Base-by-base conservation (phyloP, 2,329 filamentous ascomycete species). In the Trichoderma lentiforme region DNA sequence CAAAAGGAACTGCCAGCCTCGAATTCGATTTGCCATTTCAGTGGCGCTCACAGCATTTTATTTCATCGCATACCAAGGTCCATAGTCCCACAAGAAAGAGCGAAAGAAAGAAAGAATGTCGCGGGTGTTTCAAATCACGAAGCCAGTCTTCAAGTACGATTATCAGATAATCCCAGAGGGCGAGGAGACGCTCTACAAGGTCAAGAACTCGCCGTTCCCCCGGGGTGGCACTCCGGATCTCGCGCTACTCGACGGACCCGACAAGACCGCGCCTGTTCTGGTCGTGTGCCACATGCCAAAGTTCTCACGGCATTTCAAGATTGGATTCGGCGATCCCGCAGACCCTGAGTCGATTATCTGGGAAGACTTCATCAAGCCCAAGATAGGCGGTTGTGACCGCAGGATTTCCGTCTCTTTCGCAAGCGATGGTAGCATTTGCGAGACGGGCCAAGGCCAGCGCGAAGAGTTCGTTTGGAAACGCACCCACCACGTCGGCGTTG, bases 351-450 rank as follows among this genome's bases (percentile, higher is more conserved):
- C 69, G 5, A 56, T 74, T n/a, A 12, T 61, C 15, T 76, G 75
- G 75, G 75, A 76, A 68, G 75, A 76, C 62, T 72, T 75, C 60
- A 69, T 71, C n/a, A 65, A 62, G 47, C 66, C 72, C 30, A 70
- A 65, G 28, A n/a, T 68, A 2, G 47, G 57, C 24, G 39, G 28
- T 36, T 72, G 71, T 15, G 71, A 73, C 43, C 73, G 70, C 15
- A 72, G 34, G 1, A 67, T 72, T 8, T 56, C 53, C 26, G 58
- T 73, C 26, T 61, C 36, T 3, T 53, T 73, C 51, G 34, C 60
- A 28, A 34, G 18, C 26, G 71, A 72, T 6, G 71, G 63, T 0
- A 34, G 21, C 6, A 18, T 73, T 36, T 60, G 63, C 24, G 28
- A 70, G 11, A 28, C 32, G 4, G 69, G 70, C 18, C 14, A 73